A percentile compares a stretch with the other conserved stretches of the same genome.
These are phyloP conservation scores for Prunus campanulata DNA, from an alignment of 306 rosid genomes.

Conservation along the genomic window DNA sequence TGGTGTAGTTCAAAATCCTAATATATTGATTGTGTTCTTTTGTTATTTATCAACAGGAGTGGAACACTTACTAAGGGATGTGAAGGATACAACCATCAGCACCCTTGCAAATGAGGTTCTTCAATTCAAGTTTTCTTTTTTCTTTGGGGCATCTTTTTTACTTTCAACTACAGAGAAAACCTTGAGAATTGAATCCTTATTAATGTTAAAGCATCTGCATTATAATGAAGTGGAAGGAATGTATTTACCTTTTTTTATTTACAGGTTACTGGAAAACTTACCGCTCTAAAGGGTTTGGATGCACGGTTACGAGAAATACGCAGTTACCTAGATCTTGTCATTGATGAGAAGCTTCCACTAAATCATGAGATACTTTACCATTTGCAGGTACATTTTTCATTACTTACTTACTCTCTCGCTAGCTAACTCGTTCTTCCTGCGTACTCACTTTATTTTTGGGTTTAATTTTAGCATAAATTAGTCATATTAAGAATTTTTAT, in stretches of 20 bases:
- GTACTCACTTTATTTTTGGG: not conserved
- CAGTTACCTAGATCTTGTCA: slow-evolving; percentile 77
- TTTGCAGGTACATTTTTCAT: slow-evolving; percentile 55
- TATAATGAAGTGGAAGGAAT: not conserved
- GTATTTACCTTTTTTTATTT: slow-evolving; percentile 21
- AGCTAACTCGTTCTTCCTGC: not conserved
- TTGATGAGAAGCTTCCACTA: slow-evolving; percentile 73
- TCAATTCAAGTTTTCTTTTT: not conserved
- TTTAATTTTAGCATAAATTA: not conserved
- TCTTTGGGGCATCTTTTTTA: not conserved
- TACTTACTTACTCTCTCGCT: not conserved
- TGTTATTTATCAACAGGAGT: slow-evolving; percentile 56
- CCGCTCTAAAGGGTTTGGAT: slow-evolving; percentile 89
- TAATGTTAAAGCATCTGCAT: not conserved
- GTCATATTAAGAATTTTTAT: not conserved
- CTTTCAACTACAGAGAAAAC: not conserved
- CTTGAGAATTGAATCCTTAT: not conserved
- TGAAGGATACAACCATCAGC: slow-evolving; percentile 76
- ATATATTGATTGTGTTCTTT: slow-evolving; percentile 5
- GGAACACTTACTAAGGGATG: slow-evolving; percentile 83
- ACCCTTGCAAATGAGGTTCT: slow-evolving; percentile 85
- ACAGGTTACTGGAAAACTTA: slow-evolving; percentile 81
- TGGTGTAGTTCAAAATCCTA: not conserved
- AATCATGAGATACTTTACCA: slow-evolving; percentile 90
- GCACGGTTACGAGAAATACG: slow-evolving; percentile 73